Evolutionary conservation across 306 rosid genomes (phyloP), one percentile per base, ranked within the genome.

Genomic region (Citrullus amarus): DNA sequence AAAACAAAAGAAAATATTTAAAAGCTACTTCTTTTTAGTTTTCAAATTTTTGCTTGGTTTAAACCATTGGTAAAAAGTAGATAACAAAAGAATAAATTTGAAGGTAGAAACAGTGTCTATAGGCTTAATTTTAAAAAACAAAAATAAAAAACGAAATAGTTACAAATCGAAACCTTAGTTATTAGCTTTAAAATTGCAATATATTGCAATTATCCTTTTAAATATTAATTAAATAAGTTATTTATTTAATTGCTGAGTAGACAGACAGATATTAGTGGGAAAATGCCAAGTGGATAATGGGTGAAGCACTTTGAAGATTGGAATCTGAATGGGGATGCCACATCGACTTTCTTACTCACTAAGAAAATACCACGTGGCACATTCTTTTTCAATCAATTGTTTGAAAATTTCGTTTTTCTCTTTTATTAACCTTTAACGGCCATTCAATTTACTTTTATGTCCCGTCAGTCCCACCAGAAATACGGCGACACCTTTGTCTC

Each of bases 351-450:
- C 83, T 76, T 79, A 9, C 75, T 76, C 54, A 9, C 50, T 77
- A 81, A 81, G 84, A 59, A 36, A 77, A 48, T 81, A 59, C 74
- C 78, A 69, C 74, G 79, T 81, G 66, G 44, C 62, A 78, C 22
- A 18, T 68, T 57, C 53, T 77, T 56, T 68, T 48, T 15, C 58
- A 71, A 71, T 50, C 77, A 46, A 71, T 14, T 14, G 0, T 12
- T 69, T 46, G 14, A 22, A 50, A 14, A 50, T 72, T 50, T 72
- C 15, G 28, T 46, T 46, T 71, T 48, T 13, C 0, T 17, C 17
- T 4, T 22, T 46, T 13, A 10, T 70, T 43, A 43, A 12, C n/a
- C 75, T 44, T 69, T 69, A 70, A 70, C 20, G 34, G 57, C 76
- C 76, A 70, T 72, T 72, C 43, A 48, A 72, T 15, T 48, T 72